Percentiles rank a stretch among this genome's conserved stretches.
Conservation (phyloP, 768 basidiomycete genomes). For the Chalciporus chontae region DNA sequence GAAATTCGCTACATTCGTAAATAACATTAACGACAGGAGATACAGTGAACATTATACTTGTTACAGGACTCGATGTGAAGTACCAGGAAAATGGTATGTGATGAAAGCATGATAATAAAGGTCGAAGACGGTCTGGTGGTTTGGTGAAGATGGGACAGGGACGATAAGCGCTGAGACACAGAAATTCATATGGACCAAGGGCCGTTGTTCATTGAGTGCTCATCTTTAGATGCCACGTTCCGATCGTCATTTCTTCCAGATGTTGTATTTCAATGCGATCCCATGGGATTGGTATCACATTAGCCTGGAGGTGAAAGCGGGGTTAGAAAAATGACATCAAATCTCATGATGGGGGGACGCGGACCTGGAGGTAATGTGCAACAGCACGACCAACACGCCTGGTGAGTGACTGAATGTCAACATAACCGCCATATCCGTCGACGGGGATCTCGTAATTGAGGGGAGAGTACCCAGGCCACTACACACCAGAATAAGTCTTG, state of each 20-base stretch:
- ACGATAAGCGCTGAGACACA: conserved; percentile 10
- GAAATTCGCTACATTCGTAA: conserved; percentile 11
- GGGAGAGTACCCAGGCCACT: conserved; percentile 72
- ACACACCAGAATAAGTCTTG: neutral
- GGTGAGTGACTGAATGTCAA: conserved; percentile 63
- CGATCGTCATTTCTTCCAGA: conserved; percentile 64
- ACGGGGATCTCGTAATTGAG: conserved; percentile 75
- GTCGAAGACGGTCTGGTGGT: conserved; percentile 2
- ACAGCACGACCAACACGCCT: conserved; percentile 68
- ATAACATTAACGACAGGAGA: conserved; percentile 21
- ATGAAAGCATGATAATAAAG: neutral
- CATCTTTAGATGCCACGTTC: conserved; percentile 71
- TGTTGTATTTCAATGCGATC: conserved; percentile 67
- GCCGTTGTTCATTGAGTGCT: conserved; percentile 24
- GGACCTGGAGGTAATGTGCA: conserved; percentile 71
- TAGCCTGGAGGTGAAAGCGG: conserved; percentile 42
- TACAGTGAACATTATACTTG: conserved; percentile 19
- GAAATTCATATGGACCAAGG: neutral
- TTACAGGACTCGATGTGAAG: conserved; percentile 18
- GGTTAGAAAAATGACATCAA: conserved; percentile 8
- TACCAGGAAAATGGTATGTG: conserved; percentile 10
- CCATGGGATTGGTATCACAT: conserved; percentile 66
- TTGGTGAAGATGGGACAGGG: conserved; percentile 7
- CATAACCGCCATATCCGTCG: conserved; percentile 61
- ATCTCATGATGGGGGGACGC: conserved; percentile 9